Base-by-base conservation (phyloP, 2,329 filamentous ascomycete species). In the Pseudogymnoascus sp. region DNA sequence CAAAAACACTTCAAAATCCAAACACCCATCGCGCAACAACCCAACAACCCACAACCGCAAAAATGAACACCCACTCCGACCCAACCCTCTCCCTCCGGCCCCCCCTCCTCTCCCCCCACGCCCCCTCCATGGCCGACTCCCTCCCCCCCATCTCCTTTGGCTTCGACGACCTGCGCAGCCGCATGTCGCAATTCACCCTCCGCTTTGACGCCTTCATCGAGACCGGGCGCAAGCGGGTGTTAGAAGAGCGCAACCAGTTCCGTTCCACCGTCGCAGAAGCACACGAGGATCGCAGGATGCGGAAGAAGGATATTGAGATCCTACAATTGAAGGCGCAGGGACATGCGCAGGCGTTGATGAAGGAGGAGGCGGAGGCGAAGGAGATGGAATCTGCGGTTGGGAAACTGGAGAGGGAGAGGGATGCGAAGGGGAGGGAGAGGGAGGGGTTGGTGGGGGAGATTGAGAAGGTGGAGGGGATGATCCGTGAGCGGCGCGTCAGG, bases 151-250 rank as follows among this genome's bases (percentile, higher is more conserved):
- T 96, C 75, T 92, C 96, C 76, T 97, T 99, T 75, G 92, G 92
- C 64, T 97, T 97, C 75, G 93, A 97, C 71, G 91, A 97, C 69
- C 78, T 99, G 73, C 93, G 93, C 77, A 91, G 93, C 72, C 90
- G 92, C 77, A 97, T 99, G 95, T 84, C 88, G 62, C 91, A 90
- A 67, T 99, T 99, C 75, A 97, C 90, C 0, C 83, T 86, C 7
- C 89, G 86, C 70, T 99, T 99, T 71, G 95, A 99, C 73, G 86
- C 87, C 0, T 97, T 97, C 70, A 97, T 99, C 67, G 93, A 96
- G 72, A 87, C 90, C 67, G 92, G 93, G 0, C 84, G 93, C 60
- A 96, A 96, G 76, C 86, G 90, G 62, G 91, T 97, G 0, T 76
- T 97, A 6, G 92, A 97, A 71, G 93, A 97, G 79, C 86, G 92